A percentile compares a stretch with the other conserved stretches of the same genome.
These are phyloP conservation scores for Gamarada debralockiae DNA, from an alignment of 495 filamentous ascomycete genomes.

Conservation along the genomic window DNA sequence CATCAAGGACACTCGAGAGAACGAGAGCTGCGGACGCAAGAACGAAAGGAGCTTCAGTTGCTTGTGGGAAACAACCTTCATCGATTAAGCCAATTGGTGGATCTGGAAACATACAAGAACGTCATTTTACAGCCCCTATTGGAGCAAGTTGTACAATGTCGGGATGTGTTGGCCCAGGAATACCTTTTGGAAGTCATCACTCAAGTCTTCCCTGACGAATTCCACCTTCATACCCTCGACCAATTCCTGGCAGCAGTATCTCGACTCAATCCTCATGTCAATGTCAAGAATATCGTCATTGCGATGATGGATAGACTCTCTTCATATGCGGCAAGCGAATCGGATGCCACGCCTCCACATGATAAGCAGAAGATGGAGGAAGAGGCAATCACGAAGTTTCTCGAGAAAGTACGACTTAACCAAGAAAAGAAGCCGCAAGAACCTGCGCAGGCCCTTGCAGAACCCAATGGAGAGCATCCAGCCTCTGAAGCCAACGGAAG, in stretches of 20 bases:
- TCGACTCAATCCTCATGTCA: constrained; percentile 88
- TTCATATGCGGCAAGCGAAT: constrained; percentile 84
- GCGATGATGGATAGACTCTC: constrained; percentile 96
- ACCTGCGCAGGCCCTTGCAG: constrained; percentile 18
- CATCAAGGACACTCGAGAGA: constrained; percentile 97
- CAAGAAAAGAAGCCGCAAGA: constrained; percentile 43
- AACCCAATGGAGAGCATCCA: constrained; percentile 29
- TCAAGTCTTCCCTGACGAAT: constrained; percentile 98
- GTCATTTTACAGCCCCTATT: constrained; percentile 84
- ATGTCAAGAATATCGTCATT: constrained; percentile 97
- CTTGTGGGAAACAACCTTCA: constrained; percentile 96
- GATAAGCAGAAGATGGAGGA: constrained; percentile 74
- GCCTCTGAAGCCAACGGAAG: constrained; percentile 7
- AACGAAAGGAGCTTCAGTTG: constrained; percentile 90
- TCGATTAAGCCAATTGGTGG: constrained; percentile 90
- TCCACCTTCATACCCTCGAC: constrained; percentile 93
- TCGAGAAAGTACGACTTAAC: constrained; percentile 73
- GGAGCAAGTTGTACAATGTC: constrained; percentile 96
- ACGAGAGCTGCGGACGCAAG: constrained; percentile 86
- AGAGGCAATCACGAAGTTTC: constrained; percentile 69
- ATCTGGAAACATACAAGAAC: constrained; percentile 88
- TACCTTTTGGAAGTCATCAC: constrained; percentile 97
- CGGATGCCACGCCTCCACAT: constrained; percentile 66
- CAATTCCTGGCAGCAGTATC: constrained; percentile 89
- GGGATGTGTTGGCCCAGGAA: constrained; percentile 94